These are phyloP conservation scores for Quercus berberidifolia DNA, from an alignment of 306 rosid genomes.

Conservation along the genomic window DNA sequence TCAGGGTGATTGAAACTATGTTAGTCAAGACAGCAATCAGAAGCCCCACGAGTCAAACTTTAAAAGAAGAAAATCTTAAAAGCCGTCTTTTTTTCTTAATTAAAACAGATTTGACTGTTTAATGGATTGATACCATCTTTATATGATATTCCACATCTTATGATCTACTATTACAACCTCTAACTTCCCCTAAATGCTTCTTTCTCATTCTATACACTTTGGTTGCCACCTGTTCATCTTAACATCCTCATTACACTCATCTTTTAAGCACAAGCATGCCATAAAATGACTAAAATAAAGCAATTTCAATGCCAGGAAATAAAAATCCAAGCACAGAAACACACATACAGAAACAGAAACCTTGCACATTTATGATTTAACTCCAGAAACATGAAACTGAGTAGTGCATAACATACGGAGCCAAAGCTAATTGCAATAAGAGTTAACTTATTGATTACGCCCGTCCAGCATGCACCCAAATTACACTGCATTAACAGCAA, in stretches of 20 bases:
- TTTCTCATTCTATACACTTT: not conserved
- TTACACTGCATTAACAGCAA: not conserved
- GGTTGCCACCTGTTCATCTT: not conserved
- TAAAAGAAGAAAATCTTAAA: not conserved
- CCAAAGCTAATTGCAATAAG: not conserved
- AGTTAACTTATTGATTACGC: not conserved
- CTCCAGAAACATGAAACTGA: not conserved
- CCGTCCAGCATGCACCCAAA: not conserved
- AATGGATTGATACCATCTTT: not conserved
- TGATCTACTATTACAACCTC: not conserved
- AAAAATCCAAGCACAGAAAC: not conserved
- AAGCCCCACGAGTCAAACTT: not conserved
- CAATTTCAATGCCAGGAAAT: not conserved
- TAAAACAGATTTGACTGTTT: not conserved
- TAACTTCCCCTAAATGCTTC: not conserved
- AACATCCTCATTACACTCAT: not conserved
- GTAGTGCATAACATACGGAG: not conserved
- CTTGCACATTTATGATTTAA: not conserved
- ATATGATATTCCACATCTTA: not conserved
- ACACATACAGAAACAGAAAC: not conserved
- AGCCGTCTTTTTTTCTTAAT: not conserved
- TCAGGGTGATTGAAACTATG: not conserved
- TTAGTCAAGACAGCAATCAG: not conserved
- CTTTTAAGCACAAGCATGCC: not conserved
- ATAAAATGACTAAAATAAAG: not conserved